Base-by-base conservation (phyloP, 257 asterid genomes). In the Oldenlandia corymbosa region DNA sequence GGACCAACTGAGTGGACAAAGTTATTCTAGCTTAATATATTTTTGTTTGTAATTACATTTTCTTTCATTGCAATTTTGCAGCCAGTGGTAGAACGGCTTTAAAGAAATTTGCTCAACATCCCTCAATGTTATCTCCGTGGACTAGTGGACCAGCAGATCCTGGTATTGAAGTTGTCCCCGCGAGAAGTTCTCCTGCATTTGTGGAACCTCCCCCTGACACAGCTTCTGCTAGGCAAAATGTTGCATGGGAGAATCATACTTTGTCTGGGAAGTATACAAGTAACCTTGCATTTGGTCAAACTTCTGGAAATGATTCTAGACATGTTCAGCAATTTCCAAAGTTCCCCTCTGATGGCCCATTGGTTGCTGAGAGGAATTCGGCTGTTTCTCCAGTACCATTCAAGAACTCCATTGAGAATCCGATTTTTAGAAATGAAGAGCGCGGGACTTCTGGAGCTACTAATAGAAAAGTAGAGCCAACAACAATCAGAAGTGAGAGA, bases 1-100 rank as follows among this genome's bases (percentile, higher is more conserved):
- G 67, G 55, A 64, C 56, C 46, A 47, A n/a, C n/a, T n/a, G n/a
- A n/a, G 41, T 69, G 9, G 68, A 54, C 21, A 52, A 16, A 27
- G 18, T 51, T 43, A 8, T 62, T 17, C 31, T 10, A 55, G n/a
- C 64, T 53, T 37, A 31, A 17, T 50, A 26, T 36, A 39, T 30
- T 27, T 30, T 42, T 21, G 10, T 17, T 34, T 18, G 27, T 60
- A 14, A 5, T 43, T 12, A 17, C 1, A 21, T 13, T 53, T 67
- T 46, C 1, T 12, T 56, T 56, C 17, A 20, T 56, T 21, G 8
- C 17, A 31, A 31, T 16, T 16, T 14, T 56, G 61, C 61, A 56
- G 61, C 4, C 42, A 56, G 23, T 56, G 32, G 43, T 56, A 30
- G 32, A 56, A 31, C 12, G 10, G 10, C 26, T 9, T 24, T 37